These are phyloP conservation scores for Osmozyma mogii DNA, from an alignment of 805 yeast genomes.

Conservation along the genomic window DNA sequence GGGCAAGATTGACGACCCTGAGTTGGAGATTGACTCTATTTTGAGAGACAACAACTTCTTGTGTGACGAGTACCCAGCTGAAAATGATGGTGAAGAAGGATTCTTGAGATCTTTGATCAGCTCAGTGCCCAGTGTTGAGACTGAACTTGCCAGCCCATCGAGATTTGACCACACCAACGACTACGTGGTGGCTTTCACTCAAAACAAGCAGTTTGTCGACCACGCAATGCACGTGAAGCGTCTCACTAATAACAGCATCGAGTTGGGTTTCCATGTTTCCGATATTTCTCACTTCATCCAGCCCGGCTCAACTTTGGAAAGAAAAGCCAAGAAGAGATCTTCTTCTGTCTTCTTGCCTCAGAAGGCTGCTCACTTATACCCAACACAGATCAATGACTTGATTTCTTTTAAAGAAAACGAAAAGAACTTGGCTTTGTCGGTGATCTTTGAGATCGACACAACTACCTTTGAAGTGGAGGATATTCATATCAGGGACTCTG, in stretches of 20 bases:
- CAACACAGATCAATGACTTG: slow-evolving; percentile 51
- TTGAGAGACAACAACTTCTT: slow-evolving; percentile 79
- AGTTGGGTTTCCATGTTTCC: slow-evolving; percentile 77
- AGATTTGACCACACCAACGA: slow-evolving; percentile 53
- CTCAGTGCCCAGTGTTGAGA: slow-evolving; percentile 36
- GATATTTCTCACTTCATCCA: slow-evolving; percentile 70
- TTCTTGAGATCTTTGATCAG: slow-evolving; percentile 10
- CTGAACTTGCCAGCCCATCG: slow-evolving; percentile 23
- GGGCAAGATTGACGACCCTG: slow-evolving; percentile 70
- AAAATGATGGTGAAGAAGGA: slow-evolving; percentile 13
- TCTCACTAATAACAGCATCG: slow-evolving; percentile 51
- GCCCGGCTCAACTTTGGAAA: slow-evolving; percentile 71
- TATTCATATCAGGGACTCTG: slow-evolving; percentile 68
- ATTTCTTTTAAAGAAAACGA: slow-evolving; percentile 56
- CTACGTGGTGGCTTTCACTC: slow-evolving; percentile 57
- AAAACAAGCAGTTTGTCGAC: slow-evolving; percentile 53
- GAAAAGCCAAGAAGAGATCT: slow-evolving; percentile 85
- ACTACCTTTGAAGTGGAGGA: slow-evolving; percentile 63
- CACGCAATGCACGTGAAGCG: slow-evolving; percentile 77
- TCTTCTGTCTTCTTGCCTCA: slow-evolving; percentile 86
- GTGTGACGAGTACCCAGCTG: slow-evolving; percentile 70
- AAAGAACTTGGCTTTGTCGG: slow-evolving; percentile 61
- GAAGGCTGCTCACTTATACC: slow-evolving; percentile 57
- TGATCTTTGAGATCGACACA: slow-evolving; percentile 73
- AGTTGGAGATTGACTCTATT: slow-evolving; percentile 73